phyloP scores from a whole-genome alignment of 805 yeast species.

The Clavispora fructus region DNA sequence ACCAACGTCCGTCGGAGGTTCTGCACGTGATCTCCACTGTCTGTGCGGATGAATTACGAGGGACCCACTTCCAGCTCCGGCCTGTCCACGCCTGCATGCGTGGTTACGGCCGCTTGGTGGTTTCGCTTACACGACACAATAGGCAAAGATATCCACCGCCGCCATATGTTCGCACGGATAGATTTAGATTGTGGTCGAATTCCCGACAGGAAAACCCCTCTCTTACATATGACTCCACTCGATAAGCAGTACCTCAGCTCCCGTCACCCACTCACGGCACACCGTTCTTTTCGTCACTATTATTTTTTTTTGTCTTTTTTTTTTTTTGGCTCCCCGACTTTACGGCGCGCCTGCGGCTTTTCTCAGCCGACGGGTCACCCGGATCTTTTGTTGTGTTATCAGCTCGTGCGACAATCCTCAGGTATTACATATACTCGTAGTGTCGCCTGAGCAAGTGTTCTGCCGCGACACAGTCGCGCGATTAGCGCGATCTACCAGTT shows the following conservation, averaged over 20 bases:
- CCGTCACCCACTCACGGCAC: not conserved
- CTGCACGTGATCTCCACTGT: not conserved
- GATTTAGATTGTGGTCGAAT: no score
- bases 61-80: no score
- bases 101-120: not conserved
- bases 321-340: not conserved
- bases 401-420: no score
- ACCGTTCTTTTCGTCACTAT: not conserved
- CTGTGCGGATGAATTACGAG: no score
- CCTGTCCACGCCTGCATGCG: not conserved
- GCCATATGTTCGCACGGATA: no score
- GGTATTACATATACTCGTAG: no score
- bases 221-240: no score
- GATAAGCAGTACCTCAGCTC: no score
- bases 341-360: constrained; percentile 1
- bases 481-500: no score
- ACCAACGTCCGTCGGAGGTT: not conserved
- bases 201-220: no score
- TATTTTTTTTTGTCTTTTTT: not conserved
- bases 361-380: not conserved
- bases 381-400: not conserved
- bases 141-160: not conserved
- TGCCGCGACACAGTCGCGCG: no score
- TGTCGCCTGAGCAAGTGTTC: no score
- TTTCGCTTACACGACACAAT: not conserved